Base-by-base conservation (phyloP, 75 land plant species). In the Pseudotsuga menziesii region DNA sequence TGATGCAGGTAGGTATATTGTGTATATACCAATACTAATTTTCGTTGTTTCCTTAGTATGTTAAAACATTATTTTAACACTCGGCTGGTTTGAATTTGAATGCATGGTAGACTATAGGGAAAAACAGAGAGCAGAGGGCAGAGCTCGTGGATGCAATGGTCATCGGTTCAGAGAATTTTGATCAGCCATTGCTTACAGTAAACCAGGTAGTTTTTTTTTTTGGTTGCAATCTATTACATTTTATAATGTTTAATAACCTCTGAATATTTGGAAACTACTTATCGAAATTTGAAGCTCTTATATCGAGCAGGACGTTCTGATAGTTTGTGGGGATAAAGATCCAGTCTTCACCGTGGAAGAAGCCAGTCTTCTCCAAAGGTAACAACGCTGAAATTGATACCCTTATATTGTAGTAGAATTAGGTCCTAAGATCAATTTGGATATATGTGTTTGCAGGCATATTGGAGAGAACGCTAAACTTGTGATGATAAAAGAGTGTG, bases 401-500 rank as follows among this genome's bases (percentile, higher is more conserved):
- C 32, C 32, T 29, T 29, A 29, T 29, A n/a, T n/a, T n/a, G 32
- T 29, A 29, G 1, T 29, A 0, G 32, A 29, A 29, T n/a, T n/a
- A n/a, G 32, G 32, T 29, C 32, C 32, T 29, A 29, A 29, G 32
- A 29, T 29, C 32, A 29, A 29, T 29, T 29, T 29, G 32, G 70
- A 66, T 35, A 7, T n/a, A n/a, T n/a, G n/a, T 8, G 2, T 32
- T 66, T 66, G 79, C 81, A 79, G 81, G 36, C 81, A 79, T 61
- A 55, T 79, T 22, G 78, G 81, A 22, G 56, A 75, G 54, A 60
- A 22, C 6, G 78, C 81, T 16, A 73, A 79, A 35, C 44, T 79
- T 48, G 81, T 75, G 61, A 48, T 74, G 6, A 74, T 79, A 62
- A 76, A 79, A 35, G 58, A 79, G 23, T 79, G 81, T 7, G 81